Evolutionary conservation across 2,329 filamentous ascomycete species (phyloP), one percentile per base, ranked within the genome.

Genomic region (Colletotrichum incanum): DNA sequence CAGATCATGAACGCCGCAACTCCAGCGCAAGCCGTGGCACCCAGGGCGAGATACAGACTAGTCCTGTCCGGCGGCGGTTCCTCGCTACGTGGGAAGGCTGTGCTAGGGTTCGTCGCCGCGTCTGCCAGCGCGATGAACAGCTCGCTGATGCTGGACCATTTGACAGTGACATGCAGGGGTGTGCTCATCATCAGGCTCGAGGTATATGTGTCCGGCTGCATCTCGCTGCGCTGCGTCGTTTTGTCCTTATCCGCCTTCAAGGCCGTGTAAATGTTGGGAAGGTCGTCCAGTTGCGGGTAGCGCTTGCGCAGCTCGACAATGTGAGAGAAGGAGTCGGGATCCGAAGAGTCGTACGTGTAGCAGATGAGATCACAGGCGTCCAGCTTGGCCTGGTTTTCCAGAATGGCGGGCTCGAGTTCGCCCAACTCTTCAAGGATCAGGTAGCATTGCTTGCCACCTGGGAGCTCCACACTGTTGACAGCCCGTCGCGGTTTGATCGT

Each of bases 211-310:
- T 99, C 96, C 1, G 96, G 96, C 81, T 98, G 96, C 74, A 93
- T 85, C 81, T 98, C 94, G 72, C 93, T 93, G 71, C 96, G 90
- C 83, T 99, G 96, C n/a, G 95, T 98, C 4, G 96, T 97, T 82
- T 98, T 97, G 82, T 99, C 96, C 76, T 93, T 91, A 82, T 99
- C 96, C 3, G 96, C 96, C 82, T 99, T 99, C 71, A 98, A 86
- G 0, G 96, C 96, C 1, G 94, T 94, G 80, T 97, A 99, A 9
- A 99, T 92, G 11, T 94, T 93, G 0, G 96, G 96, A 37, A 99
- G 85, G n/a, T 94, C 92, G 79, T 97, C 93, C 2, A 99, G 88
- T 67, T 96, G 93, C 0, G 94, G 91, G 76, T 96, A 93, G 77
- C 92, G 93, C 67, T 90, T 88, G 54, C 95, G 92, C 60, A 98